Conservation (phyloP, 148 eudicot genomes). For the Euryodendron excelsum region DNA sequence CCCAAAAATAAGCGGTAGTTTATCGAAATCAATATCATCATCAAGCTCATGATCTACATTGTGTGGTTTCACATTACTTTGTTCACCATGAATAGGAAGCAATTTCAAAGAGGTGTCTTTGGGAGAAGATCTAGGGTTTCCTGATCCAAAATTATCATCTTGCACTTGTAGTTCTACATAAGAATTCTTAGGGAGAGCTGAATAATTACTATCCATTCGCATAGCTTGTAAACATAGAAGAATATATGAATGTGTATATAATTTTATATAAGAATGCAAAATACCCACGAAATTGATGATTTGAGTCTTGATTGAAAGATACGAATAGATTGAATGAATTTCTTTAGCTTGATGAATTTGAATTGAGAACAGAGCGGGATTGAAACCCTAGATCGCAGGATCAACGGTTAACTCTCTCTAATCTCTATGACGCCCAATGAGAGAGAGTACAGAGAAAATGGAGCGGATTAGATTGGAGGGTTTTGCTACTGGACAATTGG, state of each 20-base stretch:
- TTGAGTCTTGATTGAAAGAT: not conserved
- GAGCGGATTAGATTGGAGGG: not conserved
- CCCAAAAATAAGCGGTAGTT: conserved; percentile 59
- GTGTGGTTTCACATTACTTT: conserved; percentile 21
- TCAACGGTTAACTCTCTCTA: not conserved
- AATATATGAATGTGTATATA: not conserved
- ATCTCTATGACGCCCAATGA: not conserved
- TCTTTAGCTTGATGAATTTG: not conserved
- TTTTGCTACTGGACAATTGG: conserved; percentile 1
- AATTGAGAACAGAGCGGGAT: not conserved
- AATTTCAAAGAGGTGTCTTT: conserved; percentile 25
- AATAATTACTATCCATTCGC: conserved; percentile 43
- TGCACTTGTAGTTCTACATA: conserved; percentile 36
- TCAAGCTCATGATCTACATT: conserved; percentile 32
- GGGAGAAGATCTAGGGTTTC: conserved; percentile 19
- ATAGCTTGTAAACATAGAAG: not conserved
- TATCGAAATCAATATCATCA: conserved; percentile 55
- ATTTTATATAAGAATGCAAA: not conserved
- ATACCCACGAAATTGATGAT: not conserved
- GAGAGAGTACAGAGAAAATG: not conserved
- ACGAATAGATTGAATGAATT: not conserved
- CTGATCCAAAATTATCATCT: conserved; percentile 22
- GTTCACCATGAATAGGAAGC: conserved; percentile 27
- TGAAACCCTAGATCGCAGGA: conserved; percentile 21
- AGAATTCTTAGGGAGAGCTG: conserved; percentile 36